These are phyloP conservation scores for Fusarium pseudocircinatum DNA, from an alignment of 2,329 filamentous ascomycete species.

Conservation along the genomic window DNA sequence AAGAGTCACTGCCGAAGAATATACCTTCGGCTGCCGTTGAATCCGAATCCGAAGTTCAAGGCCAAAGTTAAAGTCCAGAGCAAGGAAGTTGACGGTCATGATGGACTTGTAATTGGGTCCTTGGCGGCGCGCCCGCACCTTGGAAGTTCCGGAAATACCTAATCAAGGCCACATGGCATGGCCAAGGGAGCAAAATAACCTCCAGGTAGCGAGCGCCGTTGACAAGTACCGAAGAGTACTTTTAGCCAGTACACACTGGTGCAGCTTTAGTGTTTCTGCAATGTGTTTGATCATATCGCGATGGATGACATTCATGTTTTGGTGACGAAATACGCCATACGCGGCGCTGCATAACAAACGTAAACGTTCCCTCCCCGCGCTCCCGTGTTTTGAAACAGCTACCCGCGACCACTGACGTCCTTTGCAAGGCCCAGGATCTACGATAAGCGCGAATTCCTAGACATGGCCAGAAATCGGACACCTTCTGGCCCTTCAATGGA, in stretches of 20 bases:
- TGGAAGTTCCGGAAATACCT: conserved; percentile 4
- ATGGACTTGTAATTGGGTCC: background rate
- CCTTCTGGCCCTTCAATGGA: background rate
- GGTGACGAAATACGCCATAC: conserved; percentile 12
- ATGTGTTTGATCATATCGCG: conserved; percentile 2
- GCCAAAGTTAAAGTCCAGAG: background rate
- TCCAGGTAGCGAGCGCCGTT: background rate
- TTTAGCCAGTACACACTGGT: background rate
- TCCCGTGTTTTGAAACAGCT: conserved; percentile 30
- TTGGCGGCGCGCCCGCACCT: background rate
- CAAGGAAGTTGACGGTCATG: background rate
- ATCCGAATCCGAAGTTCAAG: conserved; percentile 10
- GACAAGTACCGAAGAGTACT: background rate
- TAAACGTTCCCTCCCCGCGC: background rate
- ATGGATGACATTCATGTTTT: background rate
- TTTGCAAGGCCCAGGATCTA: conserved; percentile 21
- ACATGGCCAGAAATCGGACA: conserved; percentile 1
- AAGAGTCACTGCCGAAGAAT: background rate
- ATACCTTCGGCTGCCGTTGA: background rate
- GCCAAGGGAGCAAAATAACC: background rate
- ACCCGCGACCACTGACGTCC: conserved; percentile 28
- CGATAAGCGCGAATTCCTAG: conserved; percentile 9
- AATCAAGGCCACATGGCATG: background rate
- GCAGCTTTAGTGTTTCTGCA: background rate
- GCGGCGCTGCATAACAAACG: background rate